Base-by-base conservation (phyloP, 140 eudicot species). In the Anethum foeniculum region DNA sequence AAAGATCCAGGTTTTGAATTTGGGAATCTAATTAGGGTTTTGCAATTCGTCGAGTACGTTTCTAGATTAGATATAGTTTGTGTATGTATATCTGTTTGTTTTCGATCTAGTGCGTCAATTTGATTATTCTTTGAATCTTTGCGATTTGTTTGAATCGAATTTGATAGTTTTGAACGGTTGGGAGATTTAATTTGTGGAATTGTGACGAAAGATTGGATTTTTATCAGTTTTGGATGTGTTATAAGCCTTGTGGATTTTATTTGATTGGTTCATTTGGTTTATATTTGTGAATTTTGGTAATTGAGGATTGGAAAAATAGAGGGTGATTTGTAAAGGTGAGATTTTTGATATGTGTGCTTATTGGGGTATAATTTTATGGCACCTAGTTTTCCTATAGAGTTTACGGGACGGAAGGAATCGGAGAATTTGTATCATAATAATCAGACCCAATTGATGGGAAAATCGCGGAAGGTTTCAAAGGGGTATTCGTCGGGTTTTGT, bases 401-500 rank as follows among this genome's bases (percentile, higher is more conserved):
- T 82, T 85, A 74, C 77, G 77, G 97, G 92, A 77, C 87, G 88
- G 34, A 84, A 85, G 84, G 88, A 85, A 78, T 80, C 85, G 30
- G 86, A 79, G 44, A 82, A 85, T 81, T 84, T 39, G 52, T 82
- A 82, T 5, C 82, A 84, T 78, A 75, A 32, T 30, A 77, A 62
- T 54, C 30, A 21, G 27, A 78, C 83, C 69, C 86, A 23, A 69
- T 85, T 84, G 89, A 91, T 85, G 96, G 97, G 94, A 58, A 94
- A 94, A 86, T 86, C 92, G 5, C 85, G 94, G 77, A 94, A 94
- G 51, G 88, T 92, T 77, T 83, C 94, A 0, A 88, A 90, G 78
- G 92, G 93, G 15, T 77, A 83, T 56, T 80, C 92, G 0, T 56
- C 81, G 32, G 93, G 90, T 47, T 85, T 90, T 81, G 92, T 92